Evolutionary conservation across 306 rosid species (phyloP).

Genomic region (Cyclanthera cordifolia): DNA sequence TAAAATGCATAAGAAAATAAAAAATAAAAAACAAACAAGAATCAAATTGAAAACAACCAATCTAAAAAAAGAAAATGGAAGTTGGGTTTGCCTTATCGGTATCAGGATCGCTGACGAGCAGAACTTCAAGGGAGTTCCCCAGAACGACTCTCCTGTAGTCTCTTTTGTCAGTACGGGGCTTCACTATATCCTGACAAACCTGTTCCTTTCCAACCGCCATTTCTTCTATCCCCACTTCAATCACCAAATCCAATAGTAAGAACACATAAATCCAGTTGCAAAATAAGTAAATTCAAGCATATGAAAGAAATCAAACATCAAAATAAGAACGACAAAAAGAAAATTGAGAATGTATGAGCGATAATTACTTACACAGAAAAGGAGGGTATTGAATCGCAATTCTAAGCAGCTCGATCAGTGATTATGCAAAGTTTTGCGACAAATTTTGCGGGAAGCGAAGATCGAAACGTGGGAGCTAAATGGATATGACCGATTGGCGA

Average conservation of each 20-base stretch:
- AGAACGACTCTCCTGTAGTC: slow-evolving; percentile 66
- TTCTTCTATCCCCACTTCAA: not conserved
- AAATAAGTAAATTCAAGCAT: not conserved
- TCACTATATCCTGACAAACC: slow-evolving; percentile 34
- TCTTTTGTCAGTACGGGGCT: slow-evolving; percentile 66
- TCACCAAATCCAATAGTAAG: not conserved
- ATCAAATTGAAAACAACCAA: not conserved
- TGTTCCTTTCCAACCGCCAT: slow-evolving; percentile 53
- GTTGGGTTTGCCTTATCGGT: slow-evolving; percentile 57
- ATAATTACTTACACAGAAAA: not conserved
- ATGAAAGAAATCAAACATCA: not conserved
- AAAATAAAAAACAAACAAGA: not conserved
- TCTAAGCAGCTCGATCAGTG: not conserved
- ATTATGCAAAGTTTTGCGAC: not conserved
- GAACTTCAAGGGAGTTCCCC: slow-evolving; percentile 55
- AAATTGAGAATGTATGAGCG: not conserved
- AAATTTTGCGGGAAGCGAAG: not conserved
- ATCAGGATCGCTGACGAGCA: slow-evolving; percentile 72
- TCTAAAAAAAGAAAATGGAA: not conserved
- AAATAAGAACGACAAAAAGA: not conserved
- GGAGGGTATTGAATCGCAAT: not conserved
- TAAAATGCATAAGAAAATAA: not conserved
- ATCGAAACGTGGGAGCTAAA: not conserved
- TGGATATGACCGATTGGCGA: not conserved
- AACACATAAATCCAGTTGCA: not conserved